phyloP scores from a whole-genome alignment of 371 early-diverging fungal genomes.

The Mortierella sp. region DNA sequence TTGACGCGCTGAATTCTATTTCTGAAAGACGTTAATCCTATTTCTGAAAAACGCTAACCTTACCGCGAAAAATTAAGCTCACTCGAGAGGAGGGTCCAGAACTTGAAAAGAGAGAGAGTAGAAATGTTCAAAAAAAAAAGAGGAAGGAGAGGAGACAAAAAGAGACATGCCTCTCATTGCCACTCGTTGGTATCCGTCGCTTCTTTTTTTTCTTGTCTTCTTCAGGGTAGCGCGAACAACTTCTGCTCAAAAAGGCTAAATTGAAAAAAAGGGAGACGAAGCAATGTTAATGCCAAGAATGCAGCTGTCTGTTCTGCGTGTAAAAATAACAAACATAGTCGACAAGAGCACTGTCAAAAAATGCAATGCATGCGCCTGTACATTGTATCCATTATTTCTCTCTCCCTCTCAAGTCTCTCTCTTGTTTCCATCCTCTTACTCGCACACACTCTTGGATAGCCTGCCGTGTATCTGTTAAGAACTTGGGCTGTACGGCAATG shows the following conservation, averaged over 20 bases:
- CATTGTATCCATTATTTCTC: neutral
- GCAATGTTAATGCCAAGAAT: neutral
- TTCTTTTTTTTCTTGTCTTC: neutral
- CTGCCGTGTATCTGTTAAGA: no score
- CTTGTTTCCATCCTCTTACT: no score
- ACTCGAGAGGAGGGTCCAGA: no score
- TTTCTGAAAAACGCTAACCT: neutral
- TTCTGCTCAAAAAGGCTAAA: neutral
- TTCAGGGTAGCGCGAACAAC: neutral
- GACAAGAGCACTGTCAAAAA: neutral
- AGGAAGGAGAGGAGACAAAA: no score
- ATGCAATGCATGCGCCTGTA: neutral
- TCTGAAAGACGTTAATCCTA: neutral
- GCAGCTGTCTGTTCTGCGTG: neutral
- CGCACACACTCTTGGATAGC: no score
- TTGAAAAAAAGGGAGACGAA: neutral
- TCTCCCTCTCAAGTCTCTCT: neutral
- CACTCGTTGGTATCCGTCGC: neutral
- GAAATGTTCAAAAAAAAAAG: no score
- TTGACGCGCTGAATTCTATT: conserved; percentile 2
- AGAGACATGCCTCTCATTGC: no score
- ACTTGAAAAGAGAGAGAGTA: no score
- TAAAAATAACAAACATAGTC: conserved; percentile 5
- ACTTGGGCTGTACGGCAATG: no score
- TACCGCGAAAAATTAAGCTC: no score